Base-by-base conservation (phyloP, 257 asterid genomes). In the Buddleja alternifolia region DNA sequence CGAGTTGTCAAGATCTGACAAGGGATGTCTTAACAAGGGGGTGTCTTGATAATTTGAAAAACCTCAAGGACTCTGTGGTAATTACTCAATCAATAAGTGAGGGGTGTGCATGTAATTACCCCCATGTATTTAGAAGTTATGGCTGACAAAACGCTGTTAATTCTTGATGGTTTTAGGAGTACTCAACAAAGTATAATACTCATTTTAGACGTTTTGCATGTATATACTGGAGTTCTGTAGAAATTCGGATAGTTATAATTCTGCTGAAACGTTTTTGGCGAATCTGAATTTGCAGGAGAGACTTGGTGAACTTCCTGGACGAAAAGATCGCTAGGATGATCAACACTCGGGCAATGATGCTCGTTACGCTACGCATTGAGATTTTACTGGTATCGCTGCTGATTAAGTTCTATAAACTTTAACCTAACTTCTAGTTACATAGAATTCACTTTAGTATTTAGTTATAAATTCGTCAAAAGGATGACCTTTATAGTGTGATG, bases 281-380 rank as follows among this genome's bases (percentile, higher is more conserved):
- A 67, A 10, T 65, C 50, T 34, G 59, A 54, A 62, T 75, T 72
- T 78, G 69, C 87, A 89, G 96, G 95, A 83, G 86, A 81, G 86
- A 67, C 84, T 85, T 4, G 90, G 85, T 25, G 93, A 86, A 60
- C 78, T 53, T 69, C 78, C 87, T 39, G 84, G 62, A 54, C 75
- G 69, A 60, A 87, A 78, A 10, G 87, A 84, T 73, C 85, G 34
- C 34, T 5, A 71, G 4, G 65, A 65, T 17, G 77, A 74, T 53
- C 73, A 67, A 52, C 75, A 37, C 15, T 40, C 48, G 15, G 68
- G 70, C 73, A 54, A 57, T 1, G 78, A 69, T 25, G 62, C 69
- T 16, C 80, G 34, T 29, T 29, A 29, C 34, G 5, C n/a, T n/a
- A n/a, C n/a, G 53, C 77, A 58, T 70, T 78, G 77, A 75, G 39